Conservation (phyloP, 139 green algal species). For the Haematococcus sp. region DNA sequence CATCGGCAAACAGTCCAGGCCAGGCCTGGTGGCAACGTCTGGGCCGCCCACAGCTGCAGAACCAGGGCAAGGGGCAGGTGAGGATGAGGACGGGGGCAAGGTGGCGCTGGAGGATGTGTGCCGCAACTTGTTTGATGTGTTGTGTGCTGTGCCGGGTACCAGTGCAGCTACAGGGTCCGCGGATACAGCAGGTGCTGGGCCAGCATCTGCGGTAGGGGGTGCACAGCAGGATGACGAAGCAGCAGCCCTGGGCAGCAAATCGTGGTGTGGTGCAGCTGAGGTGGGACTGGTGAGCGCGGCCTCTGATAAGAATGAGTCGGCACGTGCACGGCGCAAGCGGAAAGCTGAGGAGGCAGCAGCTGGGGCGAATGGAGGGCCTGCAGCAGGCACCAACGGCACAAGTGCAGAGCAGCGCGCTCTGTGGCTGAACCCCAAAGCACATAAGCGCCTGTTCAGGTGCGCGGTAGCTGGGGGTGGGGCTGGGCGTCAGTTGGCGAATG, state of each 20-base stretch:
- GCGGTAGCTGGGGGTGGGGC: neutral
- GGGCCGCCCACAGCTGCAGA: neutral
- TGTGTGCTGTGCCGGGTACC: neutral
- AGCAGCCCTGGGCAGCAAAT: too few relatives aligned
- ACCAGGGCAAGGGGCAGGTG: neutral
- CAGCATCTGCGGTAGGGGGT: neutral
- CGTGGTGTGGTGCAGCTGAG: constrained; percentile 72
- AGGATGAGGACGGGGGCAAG: neutral
- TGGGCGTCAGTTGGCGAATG: too few relatives aligned
- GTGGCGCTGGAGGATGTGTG: neutral
- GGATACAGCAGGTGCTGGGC: neutral
- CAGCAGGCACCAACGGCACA: neutral
- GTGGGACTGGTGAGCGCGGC: constrained; percentile 36
- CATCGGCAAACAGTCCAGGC: too few relatives aligned
- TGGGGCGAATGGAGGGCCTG: constrained; percentile 2
- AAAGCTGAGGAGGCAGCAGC: constrained; percentile 37
- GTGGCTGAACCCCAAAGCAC: constrained; percentile 59
- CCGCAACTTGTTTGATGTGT: constrained; percentile 11
- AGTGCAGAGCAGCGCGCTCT: constrained; percentile 7
- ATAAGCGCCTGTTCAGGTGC: constrained; percentile 29
- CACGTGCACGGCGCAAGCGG: constrained; percentile 58
- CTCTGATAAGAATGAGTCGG: constrained; percentile 42
- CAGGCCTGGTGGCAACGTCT: too few relatives aligned
- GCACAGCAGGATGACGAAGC: too few relatives aligned
- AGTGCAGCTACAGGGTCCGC: neutral